A percentile compares a stretch with the other conserved stretches of the same genome.
Conservation (phyloP, 2,329 filamentous ascomycete species). For the Nemania sp. region DNA sequence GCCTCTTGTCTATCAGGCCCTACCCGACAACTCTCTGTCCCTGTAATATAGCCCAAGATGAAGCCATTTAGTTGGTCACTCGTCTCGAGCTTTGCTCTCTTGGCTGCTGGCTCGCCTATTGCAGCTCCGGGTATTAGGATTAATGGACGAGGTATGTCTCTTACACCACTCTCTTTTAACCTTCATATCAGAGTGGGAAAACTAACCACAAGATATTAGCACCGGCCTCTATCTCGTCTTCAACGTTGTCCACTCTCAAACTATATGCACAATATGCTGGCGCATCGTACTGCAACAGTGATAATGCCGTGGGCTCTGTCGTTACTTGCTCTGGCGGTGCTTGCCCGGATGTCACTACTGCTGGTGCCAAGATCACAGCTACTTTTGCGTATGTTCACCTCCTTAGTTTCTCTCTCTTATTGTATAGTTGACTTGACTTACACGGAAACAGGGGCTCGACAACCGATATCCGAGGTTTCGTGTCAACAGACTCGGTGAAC, state of each 20-base stretch:
- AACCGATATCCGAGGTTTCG: slow-evolving; percentile 54
- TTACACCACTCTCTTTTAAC: not conserved
- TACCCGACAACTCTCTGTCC: not conserved
- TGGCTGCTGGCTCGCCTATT: slow-evolving; percentile 31
- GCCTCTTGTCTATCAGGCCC: not conserved
- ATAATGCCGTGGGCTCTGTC: slow-evolving; percentile 42
- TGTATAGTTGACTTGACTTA: slow-evolving; percentile 21
- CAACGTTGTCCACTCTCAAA: slow-evolving; percentile 41
- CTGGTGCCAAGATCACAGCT: slow-evolving; percentile 48
- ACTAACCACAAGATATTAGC: slow-evolving; percentile 33
- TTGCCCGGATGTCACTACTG: slow-evolving; percentile 50
- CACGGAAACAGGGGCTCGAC: slow-evolving; percentile 40
- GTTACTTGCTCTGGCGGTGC: slow-evolving; percentile 48
- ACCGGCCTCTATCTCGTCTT: slow-evolving; percentile 39
- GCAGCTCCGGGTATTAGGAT: slow-evolving; percentile 28
- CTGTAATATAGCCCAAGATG: slow-evolving; percentile 29
- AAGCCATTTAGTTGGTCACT: slow-evolving; percentile 34
- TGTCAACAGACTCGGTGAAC: slow-evolving; percentile 53
- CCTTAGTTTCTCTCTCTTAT: not conserved
- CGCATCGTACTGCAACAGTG: slow-evolving; percentile 58
- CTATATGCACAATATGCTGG: slow-evolving; percentile 57
- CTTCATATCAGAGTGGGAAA: not conserved
- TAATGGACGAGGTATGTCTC: slow-evolving; percentile 42
- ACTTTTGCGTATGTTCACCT: slow-evolving; percentile 32
- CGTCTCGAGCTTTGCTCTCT: slow-evolving; percentile 33